Evolutionary conservation across 2,329 filamentous ascomycete genomes (phyloP), one percentile per base, ranked within the genome.

Genomic region (Fusarium tricinctum): DNA sequence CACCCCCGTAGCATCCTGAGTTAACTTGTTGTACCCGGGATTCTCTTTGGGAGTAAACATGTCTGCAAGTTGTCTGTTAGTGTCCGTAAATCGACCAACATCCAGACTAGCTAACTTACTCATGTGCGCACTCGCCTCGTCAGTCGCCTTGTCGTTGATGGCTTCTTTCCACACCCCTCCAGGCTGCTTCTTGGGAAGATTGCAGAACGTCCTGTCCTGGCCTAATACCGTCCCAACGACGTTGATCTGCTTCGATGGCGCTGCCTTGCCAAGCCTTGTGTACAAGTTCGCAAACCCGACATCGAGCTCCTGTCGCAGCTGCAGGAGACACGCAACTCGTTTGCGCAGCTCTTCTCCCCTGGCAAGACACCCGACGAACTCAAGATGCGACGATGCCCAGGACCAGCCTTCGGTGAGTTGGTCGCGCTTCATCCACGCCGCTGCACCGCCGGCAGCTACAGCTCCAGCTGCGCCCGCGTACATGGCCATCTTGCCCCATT

Each of bases 331-430:
- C n/a, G 84, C 81, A 12, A 97, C 85, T 32, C 96, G 88, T 74
- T 89, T 87, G 71, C 90, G 89, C 68, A 98, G 83, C 75, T 97
- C 94, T 72, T 94, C 91, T 6, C 89, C 89, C n/a, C 92, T 89
- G 47, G 92, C 91, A 9, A 99, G 86, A 74, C 93, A 97, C 3
- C 94, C 93, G 2, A 98, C 92, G 74, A 98, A 99, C 78, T 96
- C 92, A 26, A 99, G 88, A 79, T 99, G 96, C 35, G 92, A 96
- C 17, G 91, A 89, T 15, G 92, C 92, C 94, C 94, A 98, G 12
- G 84, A 84, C 82, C 90, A 90, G 9, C 94, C 92, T 62, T 91
- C 85, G 4, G 86, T 88, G 64, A 98, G 88, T 67, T 93, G 89
- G 32, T 97, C 92, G 55, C 93, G 88, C 73, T 96, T 94, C 73